Evolutionary conservation across 1,284 basidiomycete species (phyloP), one percentile per base, ranked within the genome.

Genomic region (Puccinia coronata): DNA sequence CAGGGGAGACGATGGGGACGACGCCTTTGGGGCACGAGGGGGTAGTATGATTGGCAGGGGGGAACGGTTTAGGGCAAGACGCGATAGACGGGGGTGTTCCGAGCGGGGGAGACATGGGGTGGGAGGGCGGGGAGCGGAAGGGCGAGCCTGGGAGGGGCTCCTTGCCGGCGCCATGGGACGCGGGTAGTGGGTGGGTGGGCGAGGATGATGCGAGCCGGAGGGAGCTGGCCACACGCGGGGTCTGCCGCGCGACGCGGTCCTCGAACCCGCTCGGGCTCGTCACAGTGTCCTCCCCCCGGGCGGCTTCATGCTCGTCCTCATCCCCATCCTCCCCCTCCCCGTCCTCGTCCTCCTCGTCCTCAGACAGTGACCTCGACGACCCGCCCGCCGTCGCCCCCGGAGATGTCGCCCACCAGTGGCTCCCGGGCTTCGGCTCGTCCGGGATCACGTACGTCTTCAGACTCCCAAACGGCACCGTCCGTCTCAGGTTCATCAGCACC

Each of bases 361-460:
- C 39, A 41, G 36, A 41, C 4, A 36, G 14, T 14, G 28, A 34
- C 18, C 36, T 8, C 25, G n/a, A 28, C 55, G 51, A 53, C 51
- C 23, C 51, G 51, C 14, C 14, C 51, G 23, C 23, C 8, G 6
- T 41, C 20, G 39, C 9, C 12, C 25, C 25, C 3, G 9, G 59
- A 34, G 31, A 5, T 23, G 18, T 65, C 14, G 49, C 14, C 71
- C 71, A 73, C 71, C 71, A 73, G 2, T 59, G 51, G 18, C 36
- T 59, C 2, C 71, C 71, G 2, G 71, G 71, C 31, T 73, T 73
- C 0, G 71, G 71, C 16, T 36, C 49, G 39, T 76, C 61, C 0
- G 74, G 61, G 34, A 76, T 76, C 12, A 76, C 18, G 31, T 76
- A 76, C 1, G 39, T 49, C 55, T 80, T 72, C 0, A 80, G 31